Conservation (phyloP, 352 stramenopile species). For the Aphanomyces euteiches region DNA sequence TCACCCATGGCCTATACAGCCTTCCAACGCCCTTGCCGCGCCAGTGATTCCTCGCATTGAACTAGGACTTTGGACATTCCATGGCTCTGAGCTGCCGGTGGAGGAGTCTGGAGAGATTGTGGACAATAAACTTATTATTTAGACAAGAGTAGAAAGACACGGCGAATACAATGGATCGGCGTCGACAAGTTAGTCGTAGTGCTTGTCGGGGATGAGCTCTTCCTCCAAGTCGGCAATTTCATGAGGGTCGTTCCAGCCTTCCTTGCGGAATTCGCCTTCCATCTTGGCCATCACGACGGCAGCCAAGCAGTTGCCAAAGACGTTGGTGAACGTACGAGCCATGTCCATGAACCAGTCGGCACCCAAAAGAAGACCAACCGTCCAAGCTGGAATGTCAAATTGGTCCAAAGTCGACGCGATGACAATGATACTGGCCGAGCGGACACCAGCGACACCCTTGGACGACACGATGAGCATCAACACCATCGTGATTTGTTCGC, state of each 20-base stretch:
- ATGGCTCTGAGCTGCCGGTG: too few species aligned
- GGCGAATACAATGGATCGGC: too few species aligned
- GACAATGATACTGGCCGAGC: slow-evolving; percentile 47
- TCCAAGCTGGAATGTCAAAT: slow-evolving; percentile 56
- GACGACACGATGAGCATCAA: slow-evolving; percentile 60
- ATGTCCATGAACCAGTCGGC: slow-evolving; percentile 66
- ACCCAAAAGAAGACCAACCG: slow-evolving; percentile 50
- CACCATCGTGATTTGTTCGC: slow-evolving; percentile 61
- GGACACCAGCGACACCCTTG: slow-evolving; percentile 51
- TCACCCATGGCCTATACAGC: too few species aligned
- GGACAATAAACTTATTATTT: too few species aligned
- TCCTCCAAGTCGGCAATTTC: background rate
- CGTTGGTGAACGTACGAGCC: slow-evolving; percentile 52
- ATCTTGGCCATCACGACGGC: slow-evolving; percentile 59
- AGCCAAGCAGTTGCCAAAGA: slow-evolving; percentile 53
- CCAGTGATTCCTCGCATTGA: too few species aligned
- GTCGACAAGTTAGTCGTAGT: background rate
- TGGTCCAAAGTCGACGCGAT: slow-evolving; percentile 46
- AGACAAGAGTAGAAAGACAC: too few species aligned
- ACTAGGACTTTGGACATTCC: too few species aligned
- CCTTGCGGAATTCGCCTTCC: slow-evolving; percentile 56
- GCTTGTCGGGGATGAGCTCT: slow-evolving; percentile 1
- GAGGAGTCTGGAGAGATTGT: too few species aligned
- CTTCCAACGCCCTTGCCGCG: too few species aligned
- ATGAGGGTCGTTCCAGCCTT: slow-evolving; percentile 37